phyloP scores from a whole-genome alignment of 345 rosid species.

The Corchorus capsularis region DNA sequence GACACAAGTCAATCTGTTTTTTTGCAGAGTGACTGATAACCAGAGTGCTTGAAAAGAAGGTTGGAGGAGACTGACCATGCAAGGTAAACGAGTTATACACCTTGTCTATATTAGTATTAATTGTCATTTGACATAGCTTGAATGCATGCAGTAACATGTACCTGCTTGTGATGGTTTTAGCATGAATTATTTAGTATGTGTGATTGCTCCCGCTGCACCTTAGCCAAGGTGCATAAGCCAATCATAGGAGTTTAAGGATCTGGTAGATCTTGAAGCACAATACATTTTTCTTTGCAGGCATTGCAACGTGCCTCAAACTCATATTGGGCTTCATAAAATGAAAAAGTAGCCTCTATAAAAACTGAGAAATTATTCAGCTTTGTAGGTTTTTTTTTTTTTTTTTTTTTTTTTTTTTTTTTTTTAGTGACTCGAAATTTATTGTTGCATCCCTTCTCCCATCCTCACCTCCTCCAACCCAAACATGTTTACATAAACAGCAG shows the following conservation, averaged over 20 bases:
- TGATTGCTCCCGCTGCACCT: background rate
- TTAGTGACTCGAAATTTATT: background rate
- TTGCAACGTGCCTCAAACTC: background rate
- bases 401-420: too few species aligned
- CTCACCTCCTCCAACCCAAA: too few species aligned
- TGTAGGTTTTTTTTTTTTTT: too few species aligned
- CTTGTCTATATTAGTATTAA: background rate
- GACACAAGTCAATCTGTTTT: constrained; percentile 7
- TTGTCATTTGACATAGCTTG: constrained; percentile 13
- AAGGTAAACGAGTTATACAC: background rate
- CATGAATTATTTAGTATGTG: too few species aligned
- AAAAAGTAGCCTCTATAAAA: background rate
- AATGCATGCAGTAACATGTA: background rate
- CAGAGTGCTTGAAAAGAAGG: constrained; percentile 4
- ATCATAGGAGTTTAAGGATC: constrained; percentile 4
- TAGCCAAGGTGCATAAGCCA: background rate
- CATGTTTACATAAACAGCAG: background rate
- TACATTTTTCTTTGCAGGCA: background rate
- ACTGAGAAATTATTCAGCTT: background rate
- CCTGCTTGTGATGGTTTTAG: background rate
- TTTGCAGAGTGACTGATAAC: background rate
- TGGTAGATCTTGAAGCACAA: background rate
- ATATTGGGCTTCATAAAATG: background rate
- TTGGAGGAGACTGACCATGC: constrained; percentile 14
- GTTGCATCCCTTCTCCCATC: too few species aligned